Evolutionary conservation across 2,329 filamentous ascomycete genomes (phyloP).

Genomic region (Ophiostoma novo-ulmi): DNA sequence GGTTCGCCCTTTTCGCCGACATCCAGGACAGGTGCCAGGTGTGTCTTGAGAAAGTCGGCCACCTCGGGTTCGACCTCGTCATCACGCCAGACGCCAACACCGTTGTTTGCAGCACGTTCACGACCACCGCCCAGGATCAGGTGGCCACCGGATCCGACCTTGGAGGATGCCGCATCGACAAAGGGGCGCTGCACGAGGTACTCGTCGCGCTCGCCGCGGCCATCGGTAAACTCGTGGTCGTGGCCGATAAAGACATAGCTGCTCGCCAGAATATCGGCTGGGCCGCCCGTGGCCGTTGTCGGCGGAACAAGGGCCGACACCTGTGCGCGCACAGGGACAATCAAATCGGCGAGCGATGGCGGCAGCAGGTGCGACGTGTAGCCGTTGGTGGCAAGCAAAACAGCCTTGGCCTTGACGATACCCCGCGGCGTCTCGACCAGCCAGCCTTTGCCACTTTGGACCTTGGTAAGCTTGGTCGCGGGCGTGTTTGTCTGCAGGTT

Average conservation of each 20-base stretch:
- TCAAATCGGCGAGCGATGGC: slow-evolving; percentile 61
- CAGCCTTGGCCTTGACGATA: slow-evolving; percentile 53
- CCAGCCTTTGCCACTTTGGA: slow-evolving; percentile 46
- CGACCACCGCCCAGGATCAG: slow-evolving; percentile 69
- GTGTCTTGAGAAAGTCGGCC: slow-evolving; percentile 49
- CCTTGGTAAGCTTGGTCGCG: slow-evolving; percentile 43
- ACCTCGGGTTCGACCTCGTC: slow-evolving; percentile 41
- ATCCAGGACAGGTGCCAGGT: slow-evolving; percentile 41
- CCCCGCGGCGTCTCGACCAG: slow-evolving; percentile 64
- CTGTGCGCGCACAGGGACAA: slow-evolving; percentile 73
- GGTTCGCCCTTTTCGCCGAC: slow-evolving; percentile 31
- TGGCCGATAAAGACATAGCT: slow-evolving; percentile 59
- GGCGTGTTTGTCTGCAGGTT: slow-evolving; percentile 73
- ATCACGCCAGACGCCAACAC: slow-evolving; percentile 38
- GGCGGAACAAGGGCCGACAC: slow-evolving; percentile 62
- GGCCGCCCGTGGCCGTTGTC: background rate
- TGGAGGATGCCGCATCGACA: background rate
- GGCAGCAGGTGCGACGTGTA: slow-evolving; percentile 76
- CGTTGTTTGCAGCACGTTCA: slow-evolving; percentile 46
- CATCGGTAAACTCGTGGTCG: slow-evolving; percentile 27
- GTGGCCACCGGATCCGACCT: slow-evolving; percentile 41
- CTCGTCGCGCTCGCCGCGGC: slow-evolving; percentile 50
- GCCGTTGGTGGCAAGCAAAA: slow-evolving; percentile 77
- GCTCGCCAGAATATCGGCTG: slow-evolving; percentile 41
- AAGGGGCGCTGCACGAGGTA: slow-evolving; percentile 66